These are phyloP conservation scores for Carex parvula DNA, from an alignment of 176 grass and related monocot species.

Conservation along the genomic window DNA sequence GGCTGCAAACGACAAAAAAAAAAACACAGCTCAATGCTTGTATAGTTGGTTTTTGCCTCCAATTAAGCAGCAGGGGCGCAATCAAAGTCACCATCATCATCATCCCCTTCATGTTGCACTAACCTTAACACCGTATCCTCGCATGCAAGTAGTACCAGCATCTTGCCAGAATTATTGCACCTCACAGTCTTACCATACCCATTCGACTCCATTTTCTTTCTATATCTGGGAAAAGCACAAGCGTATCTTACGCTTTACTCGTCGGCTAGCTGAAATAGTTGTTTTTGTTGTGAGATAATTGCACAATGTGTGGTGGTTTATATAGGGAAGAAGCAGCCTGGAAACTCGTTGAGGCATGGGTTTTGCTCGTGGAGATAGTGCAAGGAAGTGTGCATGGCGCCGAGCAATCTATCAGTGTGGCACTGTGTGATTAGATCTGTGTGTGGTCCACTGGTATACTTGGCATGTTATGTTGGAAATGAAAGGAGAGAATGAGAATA, in stretches of 20 bases:
- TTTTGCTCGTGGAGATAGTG: no score
- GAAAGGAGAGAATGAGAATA: no score
- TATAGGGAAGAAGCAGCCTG: no score
- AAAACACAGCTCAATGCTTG: background rate
- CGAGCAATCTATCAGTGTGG: no score
- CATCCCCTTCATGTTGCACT: conserved; percentile 37
- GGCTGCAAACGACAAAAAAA: background rate
- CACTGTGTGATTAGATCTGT: no score
- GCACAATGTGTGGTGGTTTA: no score
- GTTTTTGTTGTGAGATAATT: no score
- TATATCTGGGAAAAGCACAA: background rate
- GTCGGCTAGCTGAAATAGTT: background rate
- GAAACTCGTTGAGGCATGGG: no score
- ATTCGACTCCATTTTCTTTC: background rate
- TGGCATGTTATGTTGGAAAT: no score
- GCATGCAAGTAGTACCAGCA: background rate
- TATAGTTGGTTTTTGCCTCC: background rate
- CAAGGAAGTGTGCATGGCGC: no score
- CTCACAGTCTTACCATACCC: background rate
- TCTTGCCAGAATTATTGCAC: background rate
- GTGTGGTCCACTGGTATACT: no score
- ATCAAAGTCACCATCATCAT: conserved; percentile 64
- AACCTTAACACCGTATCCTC: conserved; percentile 22
- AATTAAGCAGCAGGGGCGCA: conserved; percentile 58
- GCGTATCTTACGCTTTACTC: background rate